Percentiles rank a stretch among this genome's conserved stretches.
Conservation (phyloP, 495 filamentous ascomycete species). For the Aspergillus olivimuriae region DNA sequence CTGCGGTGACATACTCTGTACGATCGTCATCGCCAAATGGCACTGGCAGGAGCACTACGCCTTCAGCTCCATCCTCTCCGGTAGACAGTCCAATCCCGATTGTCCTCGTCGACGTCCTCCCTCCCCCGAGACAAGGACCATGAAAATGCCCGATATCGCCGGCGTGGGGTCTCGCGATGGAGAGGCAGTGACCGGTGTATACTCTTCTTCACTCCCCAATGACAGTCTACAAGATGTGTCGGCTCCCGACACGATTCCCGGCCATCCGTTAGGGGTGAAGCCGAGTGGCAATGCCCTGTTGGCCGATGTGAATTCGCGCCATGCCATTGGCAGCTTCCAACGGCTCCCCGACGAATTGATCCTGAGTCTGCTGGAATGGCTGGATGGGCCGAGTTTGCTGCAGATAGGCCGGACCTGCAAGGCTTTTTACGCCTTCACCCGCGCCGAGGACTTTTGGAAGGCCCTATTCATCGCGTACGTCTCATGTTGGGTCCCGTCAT, state of each 20-base stretch:
- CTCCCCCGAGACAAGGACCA: not conserved
- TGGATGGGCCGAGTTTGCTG: constrained; percentile 59
- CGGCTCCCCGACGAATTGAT: constrained; percentile 77
- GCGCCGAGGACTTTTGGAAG: constrained; percentile 89
- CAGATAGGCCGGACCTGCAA: constrained; percentile 77
- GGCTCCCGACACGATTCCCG: constrained; percentile 48
- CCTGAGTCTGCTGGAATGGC: constrained; percentile 63
- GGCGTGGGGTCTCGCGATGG: constrained; percentile 6
- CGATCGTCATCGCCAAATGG: no score
- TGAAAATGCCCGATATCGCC: constrained; percentile 15
- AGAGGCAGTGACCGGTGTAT: not conserved
- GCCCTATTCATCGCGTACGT: constrained; percentile 78
- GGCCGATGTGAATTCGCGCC: constrained; percentile 58
- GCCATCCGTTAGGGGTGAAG: constrained; percentile 80
- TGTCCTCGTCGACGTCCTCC: no score
- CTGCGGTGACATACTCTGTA: no score
- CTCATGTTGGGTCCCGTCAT: no score
- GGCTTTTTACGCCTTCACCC: constrained; percentile 80
- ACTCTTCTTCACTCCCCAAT: constrained; percentile 3
- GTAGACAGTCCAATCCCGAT: no score
- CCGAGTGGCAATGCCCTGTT: constrained; percentile 82
- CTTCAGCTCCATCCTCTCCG: no score
- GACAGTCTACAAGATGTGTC: constrained; percentile 9
- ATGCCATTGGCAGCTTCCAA: constrained; percentile 55
- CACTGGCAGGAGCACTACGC: no score